A percentile compares a stretch with the other conserved stretches of the same genome.
phyloP scores from a whole-genome alignment of 2,329 filamentous ascomycete species.

The Pyrenochaeta sp. region DNA sequence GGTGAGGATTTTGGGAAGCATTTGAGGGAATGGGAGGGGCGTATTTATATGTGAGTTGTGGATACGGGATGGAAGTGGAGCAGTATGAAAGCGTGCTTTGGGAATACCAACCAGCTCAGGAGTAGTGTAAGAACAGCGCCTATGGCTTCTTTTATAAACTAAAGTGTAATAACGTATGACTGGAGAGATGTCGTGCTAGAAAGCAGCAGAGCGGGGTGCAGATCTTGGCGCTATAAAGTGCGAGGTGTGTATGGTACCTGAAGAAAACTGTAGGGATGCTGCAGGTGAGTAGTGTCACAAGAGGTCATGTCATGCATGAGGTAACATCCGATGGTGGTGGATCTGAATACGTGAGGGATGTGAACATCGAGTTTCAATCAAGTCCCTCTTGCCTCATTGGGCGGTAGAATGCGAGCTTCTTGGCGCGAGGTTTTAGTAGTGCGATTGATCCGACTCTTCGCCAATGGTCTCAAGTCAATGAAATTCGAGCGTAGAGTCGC shows the following conservation, averaged over 20 bases:
- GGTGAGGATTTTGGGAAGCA: background rate
- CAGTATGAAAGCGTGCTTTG: conserved; percentile 9
- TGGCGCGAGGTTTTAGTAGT: no score
- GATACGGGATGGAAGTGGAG: conserved; percentile 3
- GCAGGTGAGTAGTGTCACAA: conserved; percentile 8
- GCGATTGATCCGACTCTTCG: no score
- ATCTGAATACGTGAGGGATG: background rate
- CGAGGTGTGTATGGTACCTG: conserved; percentile 8
- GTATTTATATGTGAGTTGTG: conserved; percentile 20
- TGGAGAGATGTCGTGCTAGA: conserved; percentile 12
- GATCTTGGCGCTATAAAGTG: conserved; percentile 29
- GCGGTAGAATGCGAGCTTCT: conserved; percentile 20
- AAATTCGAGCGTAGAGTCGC: no score
- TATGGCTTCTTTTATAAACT: conserved; percentile 3
- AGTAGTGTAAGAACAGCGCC: conserved; percentile 1
- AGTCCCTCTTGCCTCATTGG: conserved; percentile 13
- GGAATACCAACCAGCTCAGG: conserved; percentile 24
- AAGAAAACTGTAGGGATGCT: background rate
- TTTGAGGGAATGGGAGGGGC: background rate
- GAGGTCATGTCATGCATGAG: conserved; percentile 5
- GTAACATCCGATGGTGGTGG: background rate
- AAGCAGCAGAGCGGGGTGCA: conserved; percentile 31
- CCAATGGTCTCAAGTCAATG: no score
- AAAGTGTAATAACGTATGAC: no score
- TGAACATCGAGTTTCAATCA: conserved; percentile 1